Percentiles rank a stretch among this genome's conserved stretches.
Conservation (phyloP, 1,139 yeast species). For the Yamadazyma sp. region DNA sequence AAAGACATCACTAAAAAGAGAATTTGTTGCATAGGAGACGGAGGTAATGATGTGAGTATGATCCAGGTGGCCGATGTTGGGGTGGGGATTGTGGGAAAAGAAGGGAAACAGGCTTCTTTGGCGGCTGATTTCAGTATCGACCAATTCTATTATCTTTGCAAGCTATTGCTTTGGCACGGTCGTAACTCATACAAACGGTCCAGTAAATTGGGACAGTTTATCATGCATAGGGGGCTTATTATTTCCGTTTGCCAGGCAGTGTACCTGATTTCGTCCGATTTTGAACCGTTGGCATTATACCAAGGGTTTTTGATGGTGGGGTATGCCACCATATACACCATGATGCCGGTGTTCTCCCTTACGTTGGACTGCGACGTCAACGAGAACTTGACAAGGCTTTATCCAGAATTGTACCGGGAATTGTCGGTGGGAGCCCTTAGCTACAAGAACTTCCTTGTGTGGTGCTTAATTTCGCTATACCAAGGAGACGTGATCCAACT, state of each 20-base stretch:
- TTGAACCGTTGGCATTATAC: conserved; percentile 91
- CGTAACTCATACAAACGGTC: conserved; percentile 94
- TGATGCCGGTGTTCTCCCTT: conserved; percentile 96
- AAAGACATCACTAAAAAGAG: conserved; percentile 79
- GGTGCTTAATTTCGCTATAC: conserved; percentile 84
- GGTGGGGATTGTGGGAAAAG: conserved; percentile 98
- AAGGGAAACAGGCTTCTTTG: conserved; percentile 94
- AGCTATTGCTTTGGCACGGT: conserved; percentile 94
- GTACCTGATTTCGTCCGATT: conserved; percentile 78
- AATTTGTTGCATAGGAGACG: conserved; percentile 98
- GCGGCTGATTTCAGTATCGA: conserved; percentile 96
- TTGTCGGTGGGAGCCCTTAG: conserved; percentile 88
- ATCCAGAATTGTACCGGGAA: conserved; percentile 94
- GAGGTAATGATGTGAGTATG: conserved; percentile 99
- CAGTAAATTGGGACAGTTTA: conserved; percentile 92
- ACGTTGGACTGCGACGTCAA: conserved; percentile 91
- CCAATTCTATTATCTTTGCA: conserved; percentile 87
- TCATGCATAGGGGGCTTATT: conserved; percentile 91
- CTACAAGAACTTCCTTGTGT: conserved; percentile 82
- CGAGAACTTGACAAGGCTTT: conserved; percentile 82
- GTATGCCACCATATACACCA: conserved; percentile 92
- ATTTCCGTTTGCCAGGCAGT: conserved; percentile 97
- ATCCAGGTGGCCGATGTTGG: conserved; percentile 99
- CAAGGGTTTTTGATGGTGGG: conserved; percentile 99
- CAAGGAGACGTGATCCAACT: conserved; percentile 87